phyloP scores from a whole-genome alignment of 305 asterid species.

The Fraxinus nigra region DNA sequence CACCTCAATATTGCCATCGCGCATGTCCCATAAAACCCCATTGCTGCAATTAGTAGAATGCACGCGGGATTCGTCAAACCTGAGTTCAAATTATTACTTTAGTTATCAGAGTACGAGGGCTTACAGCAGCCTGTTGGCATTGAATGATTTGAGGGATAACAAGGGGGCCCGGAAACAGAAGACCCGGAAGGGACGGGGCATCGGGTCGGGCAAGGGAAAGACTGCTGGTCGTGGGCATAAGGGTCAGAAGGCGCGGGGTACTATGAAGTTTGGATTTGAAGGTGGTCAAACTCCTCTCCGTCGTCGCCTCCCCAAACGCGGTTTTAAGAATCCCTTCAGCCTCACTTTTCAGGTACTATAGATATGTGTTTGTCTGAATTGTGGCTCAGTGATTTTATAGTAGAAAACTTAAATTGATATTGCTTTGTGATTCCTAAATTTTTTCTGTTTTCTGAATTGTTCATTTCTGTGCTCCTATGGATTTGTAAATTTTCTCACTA shows the following conservation, averaged over 20 bases:
- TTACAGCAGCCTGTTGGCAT: conserved; percentile 63
- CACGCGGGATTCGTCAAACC: background rate
- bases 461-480: background rate
- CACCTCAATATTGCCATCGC: conserved; percentile 19
- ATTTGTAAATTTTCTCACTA: background rate
- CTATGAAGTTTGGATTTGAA: conserved; percentile 85
- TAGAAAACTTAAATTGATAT: background rate
- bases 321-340: conserved; percentile 78
- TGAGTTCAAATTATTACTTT: background rate
- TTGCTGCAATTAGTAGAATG: conserved; percentile 18
- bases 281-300: conserved; percentile 97
- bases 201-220: conserved; percentile 95
- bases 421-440: background rate
- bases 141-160: conserved; percentile 83
- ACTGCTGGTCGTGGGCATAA: conserved; percentile 96
- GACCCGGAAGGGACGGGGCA: conserved; percentile 92
- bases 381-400: background rate
- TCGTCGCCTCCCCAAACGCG: conserved; percentile 85
- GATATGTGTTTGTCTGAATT: background rate
- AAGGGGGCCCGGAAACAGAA: conserved; percentile 70
- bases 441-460: background rate
- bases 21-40: conserved; percentile 19
- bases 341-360: conserved; percentile 81
- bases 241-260: conserved; percentile 93
- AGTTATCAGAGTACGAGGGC: conserved; percentile 37